Conservation (phyloP, 495 filamentous ascomycete species). For the Cairneyella variabilis region DNA sequence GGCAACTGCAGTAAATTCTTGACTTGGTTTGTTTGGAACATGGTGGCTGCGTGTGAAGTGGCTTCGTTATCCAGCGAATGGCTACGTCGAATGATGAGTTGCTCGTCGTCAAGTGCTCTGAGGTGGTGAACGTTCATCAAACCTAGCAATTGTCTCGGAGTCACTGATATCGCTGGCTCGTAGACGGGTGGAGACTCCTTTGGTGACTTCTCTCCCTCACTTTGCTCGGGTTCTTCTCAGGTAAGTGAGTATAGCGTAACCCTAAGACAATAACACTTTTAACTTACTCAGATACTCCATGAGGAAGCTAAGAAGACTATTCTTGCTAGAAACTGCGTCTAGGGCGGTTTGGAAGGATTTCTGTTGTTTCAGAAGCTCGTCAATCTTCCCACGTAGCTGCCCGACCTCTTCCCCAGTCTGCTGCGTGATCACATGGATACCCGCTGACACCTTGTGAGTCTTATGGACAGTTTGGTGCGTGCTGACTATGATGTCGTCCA, state of each 20-base stretch:
- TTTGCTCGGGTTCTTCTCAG: too few species aligned
- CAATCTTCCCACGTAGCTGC: too few species aligned
- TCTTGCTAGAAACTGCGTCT: slow-evolving; percentile 9
- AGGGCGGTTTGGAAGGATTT: background rate
- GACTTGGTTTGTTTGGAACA: background rate
- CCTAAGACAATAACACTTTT: too few species aligned
- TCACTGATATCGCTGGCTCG: too few species aligned
- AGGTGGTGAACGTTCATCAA: slow-evolving; percentile 19
- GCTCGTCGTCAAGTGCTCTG: slow-evolving; percentile 3
- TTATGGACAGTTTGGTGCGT: background rate
- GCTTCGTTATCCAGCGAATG: background rate
- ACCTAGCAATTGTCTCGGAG: slow-evolving; percentile 10
- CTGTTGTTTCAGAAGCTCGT: background rate
- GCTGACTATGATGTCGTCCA: too few species aligned
- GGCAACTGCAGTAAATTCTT: background rate
- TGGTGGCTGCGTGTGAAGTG: background rate
- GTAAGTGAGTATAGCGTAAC: too few species aligned
- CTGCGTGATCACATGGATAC: background rate
- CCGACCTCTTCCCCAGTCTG: too few species aligned
- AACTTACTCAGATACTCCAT: slow-evolving; percentile 15
- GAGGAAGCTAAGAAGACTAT: slow-evolving; percentile 15
- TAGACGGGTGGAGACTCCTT: too few species aligned
- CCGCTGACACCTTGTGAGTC: background rate
- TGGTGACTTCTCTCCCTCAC: too few species aligned
- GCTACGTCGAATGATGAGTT: slow-evolving; percentile 4